Evolutionary conservation across 2,329 filamentous ascomycete genomes (phyloP), one percentile per base, ranked within the genome.

Genomic region (Calcarisporium arbuscula): DNA sequence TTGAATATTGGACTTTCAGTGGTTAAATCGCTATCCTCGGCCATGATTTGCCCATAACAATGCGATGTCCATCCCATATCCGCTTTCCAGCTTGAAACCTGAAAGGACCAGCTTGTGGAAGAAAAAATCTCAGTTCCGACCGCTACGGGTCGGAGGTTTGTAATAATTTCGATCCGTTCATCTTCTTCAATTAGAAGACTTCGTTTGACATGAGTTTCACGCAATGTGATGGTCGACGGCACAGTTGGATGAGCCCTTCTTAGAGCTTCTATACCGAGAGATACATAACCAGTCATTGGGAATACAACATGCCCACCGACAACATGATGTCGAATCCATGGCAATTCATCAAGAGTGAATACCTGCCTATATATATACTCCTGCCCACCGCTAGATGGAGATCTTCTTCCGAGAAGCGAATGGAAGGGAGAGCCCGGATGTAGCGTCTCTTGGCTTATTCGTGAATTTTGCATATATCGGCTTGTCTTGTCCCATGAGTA

Each of bases 281-380:
- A 34, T 12, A 36, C 15, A 19, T 35, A 44, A 4, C 42, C 42
- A 6, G 42, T 38, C 12, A 42, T 5, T 12, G 28, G 28, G n/a
- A 29, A 29, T 44, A 69, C 20, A 16, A 40, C 30, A 8, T 25
- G 17, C 5, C 44, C 15, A 51, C 40, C 64, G 31, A 49, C 36
- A 17, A 51, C 47, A 50, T 70, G 69, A 41, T 70, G 64, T 34
- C 64, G 49, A 21, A 66, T 58, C 39, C 70, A 71, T 8, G 70
- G 59, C 17, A 61, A 38, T 21, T 65, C 56, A 5, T 53, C 49
- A 6, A 60, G 39, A 2, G 48, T 46, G 3, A 67, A 47, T 8
- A 61, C 44, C 30, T 64, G 61, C 15, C 58, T 46, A 49, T 56
- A 69, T 5, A 39, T 23, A 0, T 55, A 55, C 10, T 57, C 46